Conservation (phyloP, 306 rosid species). For the Castanea mollissima region DNA sequence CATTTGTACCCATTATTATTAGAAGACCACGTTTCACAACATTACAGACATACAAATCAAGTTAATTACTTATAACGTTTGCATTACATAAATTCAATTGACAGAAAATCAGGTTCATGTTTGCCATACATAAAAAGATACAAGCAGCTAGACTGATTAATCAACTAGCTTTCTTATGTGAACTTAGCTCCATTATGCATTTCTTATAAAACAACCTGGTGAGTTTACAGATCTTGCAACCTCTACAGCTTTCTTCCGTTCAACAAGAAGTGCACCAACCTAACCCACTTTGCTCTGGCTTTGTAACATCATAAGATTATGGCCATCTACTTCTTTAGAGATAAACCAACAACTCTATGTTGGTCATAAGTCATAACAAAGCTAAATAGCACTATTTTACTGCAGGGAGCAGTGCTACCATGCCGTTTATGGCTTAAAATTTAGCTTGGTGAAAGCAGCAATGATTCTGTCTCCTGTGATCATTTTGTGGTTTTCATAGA, state of each 20-base stretch:
- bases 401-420: not conserved
- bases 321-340: not conserved
- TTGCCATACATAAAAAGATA: not conserved
- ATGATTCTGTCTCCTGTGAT: slow-evolving; percentile 53
- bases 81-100: not conserved
- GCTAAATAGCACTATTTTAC: slow-evolving; percentile 2
- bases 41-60: no score
- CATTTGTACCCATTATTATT: no score
- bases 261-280: not conserved
- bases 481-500: slow-evolving; percentile 66
- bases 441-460: slow-evolving; percentile 70
- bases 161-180: not conserved
- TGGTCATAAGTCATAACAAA: not conserved
- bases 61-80: not conserved
- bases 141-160: not conserved
- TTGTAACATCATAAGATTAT: not conserved
- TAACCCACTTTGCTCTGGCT: not conserved
- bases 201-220: not conserved
- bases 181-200: not conserved
- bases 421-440: slow-evolving; percentile 36
- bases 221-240: not conserved
- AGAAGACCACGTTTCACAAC: no score
- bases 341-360: not conserved
- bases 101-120: not conserved
- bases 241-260: not conserved